Conservation (phyloP, 352 stramenopile species). For the Peronospora farinosa region DNA sequence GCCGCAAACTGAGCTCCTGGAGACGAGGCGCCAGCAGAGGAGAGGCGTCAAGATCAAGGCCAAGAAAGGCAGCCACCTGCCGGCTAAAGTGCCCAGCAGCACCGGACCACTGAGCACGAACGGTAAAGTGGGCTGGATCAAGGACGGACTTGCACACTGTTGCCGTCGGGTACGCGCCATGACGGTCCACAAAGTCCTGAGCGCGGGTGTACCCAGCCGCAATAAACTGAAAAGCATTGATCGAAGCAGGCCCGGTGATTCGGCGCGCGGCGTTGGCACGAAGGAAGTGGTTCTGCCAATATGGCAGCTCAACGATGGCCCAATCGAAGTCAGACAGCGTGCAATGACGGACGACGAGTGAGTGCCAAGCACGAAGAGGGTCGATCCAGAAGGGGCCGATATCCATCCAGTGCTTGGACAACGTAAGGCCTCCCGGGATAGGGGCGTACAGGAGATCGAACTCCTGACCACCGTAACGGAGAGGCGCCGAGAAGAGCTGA, state of each 20-base stretch:
- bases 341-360: background rate
- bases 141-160: background rate
- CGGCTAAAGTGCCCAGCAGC: background rate
- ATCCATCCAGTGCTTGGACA: background rate
- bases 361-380: background rate
- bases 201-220: background rate
- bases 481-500: background rate
- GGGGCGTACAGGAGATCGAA: constrained; percentile 14
- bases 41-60: background rate
- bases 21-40: background rate
- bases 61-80: background rate
- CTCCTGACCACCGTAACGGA: background rate
- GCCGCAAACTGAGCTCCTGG: background rate
- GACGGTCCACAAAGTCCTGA: constrained; percentile 8
- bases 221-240: background rate
- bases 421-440: background rate
- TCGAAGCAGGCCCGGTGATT: background rate
- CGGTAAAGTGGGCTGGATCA: background rate
- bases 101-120: background rate
- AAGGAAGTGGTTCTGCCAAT: constrained; percentile 9
- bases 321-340: background rate
- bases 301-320: constrained; percentile 2
- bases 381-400: constrained; percentile 7
- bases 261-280: background rate
- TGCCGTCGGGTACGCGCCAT: constrained; percentile 1